Evolutionary conservation across 495 filamentous ascomycete species (phyloP).

Genomic region (Penicillium turbatum): DNA sequence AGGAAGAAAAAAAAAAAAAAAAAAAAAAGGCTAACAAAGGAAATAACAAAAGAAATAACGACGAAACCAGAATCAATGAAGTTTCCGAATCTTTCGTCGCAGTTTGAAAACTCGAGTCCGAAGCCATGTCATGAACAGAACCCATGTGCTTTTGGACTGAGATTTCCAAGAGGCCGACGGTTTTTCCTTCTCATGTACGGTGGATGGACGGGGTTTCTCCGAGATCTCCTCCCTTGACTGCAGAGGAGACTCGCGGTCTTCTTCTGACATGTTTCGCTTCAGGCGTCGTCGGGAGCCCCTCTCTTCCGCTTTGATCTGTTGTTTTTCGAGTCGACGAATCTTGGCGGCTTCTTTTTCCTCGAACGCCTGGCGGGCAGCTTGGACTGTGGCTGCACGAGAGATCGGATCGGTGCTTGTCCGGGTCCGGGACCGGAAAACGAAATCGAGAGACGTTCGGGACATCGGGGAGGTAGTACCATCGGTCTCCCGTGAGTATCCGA

Average conservation of each 20-base stretch:
- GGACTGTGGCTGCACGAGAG: constrained; percentile 50
- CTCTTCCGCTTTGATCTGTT: constrained; percentile 49
- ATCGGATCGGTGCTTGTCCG: constrained; percentile 46
- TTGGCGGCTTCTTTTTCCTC: constrained; percentile 58
- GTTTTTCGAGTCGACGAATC: constrained; percentile 50
- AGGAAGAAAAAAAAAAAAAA: not conserved
- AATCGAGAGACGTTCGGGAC: constrained; percentile 54
- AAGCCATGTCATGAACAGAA: constrained; percentile 47
- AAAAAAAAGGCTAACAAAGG: not conserved
- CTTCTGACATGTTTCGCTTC: constrained; percentile 26
- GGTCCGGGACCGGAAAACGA: constrained; percentile 49
- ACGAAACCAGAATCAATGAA: constrained; percentile 16
- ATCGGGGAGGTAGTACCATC: constrained; percentile 46
- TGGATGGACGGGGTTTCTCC: constrained; percentile 12
- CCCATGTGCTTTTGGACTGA: constrained; percentile 42
- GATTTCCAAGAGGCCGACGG: constrained; percentile 31
- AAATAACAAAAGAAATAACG: not conserved
- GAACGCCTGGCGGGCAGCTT: constrained; percentile 53
- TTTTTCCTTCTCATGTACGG: not conserved
- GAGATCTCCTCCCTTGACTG: constrained; percentile 13
- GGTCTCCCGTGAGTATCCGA: constrained; percentile 45
- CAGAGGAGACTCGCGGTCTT: constrained; percentile 11
- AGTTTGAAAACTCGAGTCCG: constrained; percentile 46
- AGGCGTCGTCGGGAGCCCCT: constrained; percentile 35
- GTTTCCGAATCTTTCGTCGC: constrained; percentile 34